Base-by-base conservation (phyloP, 2,329 filamentous ascomycete species). In the Botrytis porri region DNA sequence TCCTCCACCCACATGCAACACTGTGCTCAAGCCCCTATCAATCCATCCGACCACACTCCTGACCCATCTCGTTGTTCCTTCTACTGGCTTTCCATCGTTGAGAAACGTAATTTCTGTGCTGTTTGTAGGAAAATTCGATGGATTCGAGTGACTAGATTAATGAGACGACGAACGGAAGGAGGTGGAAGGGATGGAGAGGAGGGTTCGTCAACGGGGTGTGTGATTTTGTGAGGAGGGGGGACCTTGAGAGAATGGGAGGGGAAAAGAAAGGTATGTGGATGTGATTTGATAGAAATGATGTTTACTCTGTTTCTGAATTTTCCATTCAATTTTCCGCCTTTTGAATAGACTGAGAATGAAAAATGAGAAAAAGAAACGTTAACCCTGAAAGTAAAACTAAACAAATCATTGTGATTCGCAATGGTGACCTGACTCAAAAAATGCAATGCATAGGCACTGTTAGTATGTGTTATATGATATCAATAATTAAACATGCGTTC, bases 391-490 rank as follows among this genome's bases (percentile, higher is more conserved):
- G 1, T 10, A 25, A 48, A 4, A 4, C 3, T 48, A 0, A 25
- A 48, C 25, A 29, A n/a, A 54, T 4, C 12, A 54, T 54, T 7
- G n/a, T 29, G 12, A 54, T 8, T 54, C 0, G 0, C n/a, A 16
- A 4, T 54, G 14, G 1, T 54, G 4, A 54, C 2, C 14, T 29
- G 2, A 29, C 14, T 29, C 5, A 18, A 18, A 54, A 29, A 29
- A 4, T 4, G 6, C 0, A 3, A 18, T 18, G 51, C n/a, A 54
- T 9, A 18, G 6, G 14, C 2, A 18, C 12, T 16, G 12, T n/a
- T 51, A 0, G 25, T 51, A 51, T 51, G 25, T n/a, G n/a, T 4
- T n/a, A 9, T 29, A 16, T 16, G 51, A 54, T 18, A 18, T 1
- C 5, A n/a, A n/a, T 51, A n/a, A n/a, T 2, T 0, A 54, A 54